Conservation (phyloP, 1,284 basidiomycete genomes). For the Amylostereum areolatum region DNA sequence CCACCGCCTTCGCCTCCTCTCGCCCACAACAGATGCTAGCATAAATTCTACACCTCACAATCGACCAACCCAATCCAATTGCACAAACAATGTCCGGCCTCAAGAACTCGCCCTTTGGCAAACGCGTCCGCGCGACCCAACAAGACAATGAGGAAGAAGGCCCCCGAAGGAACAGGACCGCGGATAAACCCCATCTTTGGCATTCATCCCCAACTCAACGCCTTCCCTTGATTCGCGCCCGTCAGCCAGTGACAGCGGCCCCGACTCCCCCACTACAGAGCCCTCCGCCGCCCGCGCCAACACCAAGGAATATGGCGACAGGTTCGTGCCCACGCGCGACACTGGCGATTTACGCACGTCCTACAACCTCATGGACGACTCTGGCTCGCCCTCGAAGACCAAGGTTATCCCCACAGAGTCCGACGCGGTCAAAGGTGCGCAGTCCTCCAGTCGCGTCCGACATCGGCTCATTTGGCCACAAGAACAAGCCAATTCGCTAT, state of each 20-base stretch:
- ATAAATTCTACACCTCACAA: too few species aligned
- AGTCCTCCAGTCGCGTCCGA: background rate
- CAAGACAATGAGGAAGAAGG: slow-evolving; percentile 47
- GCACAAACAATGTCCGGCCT: slow-evolving; percentile 52
- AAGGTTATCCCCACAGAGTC: slow-evolving; percentile 73
- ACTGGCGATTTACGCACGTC: slow-evolving; percentile 68
- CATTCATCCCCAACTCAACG: slow-evolving; percentile 36
- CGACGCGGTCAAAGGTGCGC: slow-evolving; percentile 67
- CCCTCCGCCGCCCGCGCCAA: slow-evolving; percentile 12
- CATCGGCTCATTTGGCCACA: background rate
- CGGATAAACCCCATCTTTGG: slow-evolving; percentile 52
- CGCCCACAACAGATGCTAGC: too few species aligned
- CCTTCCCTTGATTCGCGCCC: slow-evolving; percentile 49
- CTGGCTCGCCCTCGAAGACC: slow-evolving; percentile 60
- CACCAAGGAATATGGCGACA: slow-evolving; percentile 62
- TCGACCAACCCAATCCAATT: too few species aligned
- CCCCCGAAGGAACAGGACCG: slow-evolving; percentile 43
- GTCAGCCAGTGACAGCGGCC: slow-evolving; percentile 47
- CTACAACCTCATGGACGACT: slow-evolving; percentile 70
- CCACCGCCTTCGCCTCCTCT: too few species aligned
- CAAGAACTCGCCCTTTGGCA: slow-evolving; percentile 77
- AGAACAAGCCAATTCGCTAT: slow-evolving; percentile 79
- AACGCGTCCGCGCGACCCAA: slow-evolving; percentile 65
- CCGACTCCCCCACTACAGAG: slow-evolving; percentile 41
- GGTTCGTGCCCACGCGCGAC: slow-evolving; percentile 71